Percentiles rank a stretch among this genome's conserved stretches.
phyloP scores from a whole-genome alignment of 129 eudicot genomes.

The Flaveria trinervia region DNA sequence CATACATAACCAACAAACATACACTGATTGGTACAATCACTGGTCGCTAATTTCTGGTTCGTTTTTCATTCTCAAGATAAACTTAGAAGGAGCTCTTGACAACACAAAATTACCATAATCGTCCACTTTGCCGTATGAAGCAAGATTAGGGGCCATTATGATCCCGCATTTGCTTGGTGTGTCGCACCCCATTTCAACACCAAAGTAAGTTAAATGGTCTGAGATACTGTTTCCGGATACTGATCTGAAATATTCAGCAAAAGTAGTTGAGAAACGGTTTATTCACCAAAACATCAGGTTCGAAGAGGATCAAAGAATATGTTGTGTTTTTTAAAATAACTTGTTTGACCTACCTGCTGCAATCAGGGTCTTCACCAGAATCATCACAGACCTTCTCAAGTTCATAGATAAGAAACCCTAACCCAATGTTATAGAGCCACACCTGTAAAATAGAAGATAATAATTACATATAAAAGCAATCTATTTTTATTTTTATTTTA shows the following conservation, averaged over 20 bases:
- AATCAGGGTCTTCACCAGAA: constrained; percentile 93
- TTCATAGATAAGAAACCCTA: constrained; percentile 61
- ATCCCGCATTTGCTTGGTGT: constrained; percentile 58
- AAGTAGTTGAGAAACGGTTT: constrained; percentile 4
- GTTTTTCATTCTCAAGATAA: constrained; percentile 32
- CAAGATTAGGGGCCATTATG: constrained; percentile 53
- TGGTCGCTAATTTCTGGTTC: constrained; percentile 23
- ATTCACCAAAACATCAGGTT: not conserved
- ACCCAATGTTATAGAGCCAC: constrained; percentile 69
- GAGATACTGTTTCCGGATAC: constrained; percentile 83
- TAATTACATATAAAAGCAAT: not conserved
- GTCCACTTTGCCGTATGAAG: constrained; percentile 50
- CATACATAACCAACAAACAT: not conserved
- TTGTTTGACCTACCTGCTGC: constrained; percentile 68
- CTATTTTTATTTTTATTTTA: not conserved
- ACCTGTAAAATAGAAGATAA: constrained; percentile 50
- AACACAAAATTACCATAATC: constrained; percentile 59
- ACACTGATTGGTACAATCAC: not conserved
- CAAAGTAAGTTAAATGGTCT: constrained; percentile 73
- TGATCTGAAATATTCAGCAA: constrained; percentile 55
- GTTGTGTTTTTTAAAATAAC: not conserved
- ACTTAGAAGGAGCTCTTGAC: constrained; percentile 49
- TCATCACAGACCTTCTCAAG: constrained; percentile 83
- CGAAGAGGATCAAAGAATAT: not conserved
- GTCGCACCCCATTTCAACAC: constrained; percentile 77